Evolutionary conservation across 805 yeast genomes (phyloP).

Genomic region (Starmerella asiatica): DNA sequence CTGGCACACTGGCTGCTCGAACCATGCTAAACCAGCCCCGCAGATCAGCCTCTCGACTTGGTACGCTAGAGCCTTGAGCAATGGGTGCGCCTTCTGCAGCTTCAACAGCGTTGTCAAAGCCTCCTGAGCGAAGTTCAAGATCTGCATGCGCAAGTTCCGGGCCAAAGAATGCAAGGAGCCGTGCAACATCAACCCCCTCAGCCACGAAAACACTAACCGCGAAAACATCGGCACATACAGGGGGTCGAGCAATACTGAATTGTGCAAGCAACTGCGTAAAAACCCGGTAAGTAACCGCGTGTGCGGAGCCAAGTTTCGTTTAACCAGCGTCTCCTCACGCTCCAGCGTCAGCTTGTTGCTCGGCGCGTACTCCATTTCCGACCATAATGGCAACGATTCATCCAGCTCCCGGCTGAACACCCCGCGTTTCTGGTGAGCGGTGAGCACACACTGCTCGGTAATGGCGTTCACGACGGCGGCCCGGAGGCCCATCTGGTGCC

Average conservation of each 20-base stretch:
- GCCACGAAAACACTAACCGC: slow-evolving; percentile 32
- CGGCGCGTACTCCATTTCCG: slow-evolving; percentile 81
- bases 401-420: slow-evolving; percentile 48
- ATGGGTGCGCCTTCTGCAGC: slow-evolving; percentile 29
- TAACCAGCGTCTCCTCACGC: slow-evolving; percentile 38
- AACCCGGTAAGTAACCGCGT: slow-evolving; percentile 48
- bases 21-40: slow-evolving; percentile 70
- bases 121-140: slow-evolving; percentile 54
- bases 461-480: slow-evolving; percentile 55
- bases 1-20: slow-evolving; percentile 37
- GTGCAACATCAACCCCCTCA: slow-evolving; percentile 36
- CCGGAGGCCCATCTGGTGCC: slow-evolving; percentile 48
- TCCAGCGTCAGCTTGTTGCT: slow-evolving; percentile 50
- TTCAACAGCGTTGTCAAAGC: slow-evolving; percentile 41
- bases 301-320: slow-evolving; percentile 51
- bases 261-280: slow-evolving; percentile 57
- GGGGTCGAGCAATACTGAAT: slow-evolving; percentile 9
- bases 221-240: slow-evolving; percentile 55
- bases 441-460: slow-evolving; percentile 50
- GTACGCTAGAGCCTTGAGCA: slow-evolving; percentile 28
- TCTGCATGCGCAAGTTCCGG: slow-evolving; percentile 57
- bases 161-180: slow-evolving; percentile 81
- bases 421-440: slow-evolving; percentile 49
- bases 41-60: slow-evolving; percentile 41
- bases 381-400: slow-evolving; percentile 43